A percentile compares a stretch with the other conserved stretches of the same genome.
Evolutionary conservation across 2,329 filamentous ascomycete genomes (phyloP).

Genomic region (Coniochaeta prunicola): DNA sequence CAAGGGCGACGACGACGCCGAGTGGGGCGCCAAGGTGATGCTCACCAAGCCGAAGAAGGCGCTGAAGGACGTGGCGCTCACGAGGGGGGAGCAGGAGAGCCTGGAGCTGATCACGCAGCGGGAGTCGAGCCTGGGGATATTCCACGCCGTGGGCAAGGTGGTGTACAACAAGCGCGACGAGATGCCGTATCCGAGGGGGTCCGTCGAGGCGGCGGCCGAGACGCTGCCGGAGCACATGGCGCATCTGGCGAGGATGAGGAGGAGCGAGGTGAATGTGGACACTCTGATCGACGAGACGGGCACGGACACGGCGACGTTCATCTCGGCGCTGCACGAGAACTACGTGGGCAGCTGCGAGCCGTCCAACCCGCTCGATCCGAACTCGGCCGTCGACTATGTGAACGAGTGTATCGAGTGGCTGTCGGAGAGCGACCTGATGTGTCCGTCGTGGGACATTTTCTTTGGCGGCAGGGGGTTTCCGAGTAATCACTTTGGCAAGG

Average conservation of each 20-base stretch:
- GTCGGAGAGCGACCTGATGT: constrained; percentile 82
- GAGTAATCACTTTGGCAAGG: constrained; percentile 40
- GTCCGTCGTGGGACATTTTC: constrained; percentile 61
- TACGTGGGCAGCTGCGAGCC: constrained; percentile 77
- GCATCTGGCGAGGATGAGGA: constrained; percentile 50
- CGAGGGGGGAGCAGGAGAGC: constrained; percentile 70
- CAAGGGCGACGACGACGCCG: constrained; percentile 65
- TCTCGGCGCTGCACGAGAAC: constrained; percentile 89
- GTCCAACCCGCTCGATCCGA: constrained; percentile 37
- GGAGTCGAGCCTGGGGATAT: constrained; percentile 86
- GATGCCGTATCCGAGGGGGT: constrained; percentile 25
- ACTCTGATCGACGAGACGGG: constrained; percentile 86
- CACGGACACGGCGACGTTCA: constrained; percentile 84
- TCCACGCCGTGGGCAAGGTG: constrained; percentile 92
- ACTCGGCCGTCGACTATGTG: constrained; percentile 67
- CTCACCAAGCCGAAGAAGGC: constrained; percentile 63
- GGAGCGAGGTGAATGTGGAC: constrained; percentile 62
- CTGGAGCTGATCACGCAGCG: constrained; percentile 76
- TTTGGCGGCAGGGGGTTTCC: constrained; percentile 52
- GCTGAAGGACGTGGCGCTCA: constrained; percentile 54
- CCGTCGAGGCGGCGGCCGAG: constrained; percentile 37
- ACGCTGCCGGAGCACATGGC: constrained; percentile 52
- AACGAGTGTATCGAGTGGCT: constrained; percentile 81
- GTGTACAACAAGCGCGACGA: constrained; percentile 90
- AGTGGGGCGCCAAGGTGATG: constrained; percentile 68